Conservation (phyloP, 306 rosid species). For the Carpinus viminea region DNA sequence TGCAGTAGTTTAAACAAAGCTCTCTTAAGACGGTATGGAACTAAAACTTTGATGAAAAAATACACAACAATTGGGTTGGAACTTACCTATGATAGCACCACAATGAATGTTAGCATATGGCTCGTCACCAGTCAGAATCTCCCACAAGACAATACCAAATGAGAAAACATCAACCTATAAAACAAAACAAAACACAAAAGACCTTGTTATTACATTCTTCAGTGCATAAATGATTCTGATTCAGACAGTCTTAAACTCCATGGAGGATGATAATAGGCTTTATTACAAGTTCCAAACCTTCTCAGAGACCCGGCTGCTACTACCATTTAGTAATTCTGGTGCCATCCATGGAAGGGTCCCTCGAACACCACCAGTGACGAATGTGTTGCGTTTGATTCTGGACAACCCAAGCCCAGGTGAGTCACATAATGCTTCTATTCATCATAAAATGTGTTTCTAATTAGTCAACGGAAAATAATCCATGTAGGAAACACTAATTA, state of each 20-base stretch:
- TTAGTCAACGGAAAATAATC: not conserved
- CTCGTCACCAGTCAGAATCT: slow-evolving; percentile 91
- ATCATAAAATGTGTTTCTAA: not conserved
- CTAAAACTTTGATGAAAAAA: not conserved
- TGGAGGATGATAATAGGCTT: slow-evolving; percentile 2
- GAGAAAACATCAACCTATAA: slow-evolving; percentile 88
- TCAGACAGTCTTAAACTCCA: not conserved
- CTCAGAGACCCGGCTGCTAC: slow-evolving; percentile 82
- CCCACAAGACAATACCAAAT: slow-evolving; percentile 93
- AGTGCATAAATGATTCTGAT: slow-evolving; percentile 3
- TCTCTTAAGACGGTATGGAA: not conserved
- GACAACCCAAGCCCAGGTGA: slow-evolving; percentile 58
- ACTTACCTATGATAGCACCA: slow-evolving; percentile 87
- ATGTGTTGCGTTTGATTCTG: slow-evolving; percentile 83
- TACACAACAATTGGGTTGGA: slow-evolving; percentile 2
- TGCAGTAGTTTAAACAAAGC: slow-evolving; percentile 9
- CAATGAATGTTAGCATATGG: slow-evolving; percentile 95
- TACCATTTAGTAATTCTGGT: slow-evolving; percentile 83
- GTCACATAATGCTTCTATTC: slow-evolving; percentile 15
- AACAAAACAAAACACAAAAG: slow-evolving; percentile 13
- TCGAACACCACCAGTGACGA: slow-evolving; percentile 90
- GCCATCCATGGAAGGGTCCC: slow-evolving; percentile 99
- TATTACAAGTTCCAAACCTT: slow-evolving; percentile 56
- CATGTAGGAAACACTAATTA: too few relatives aligned
- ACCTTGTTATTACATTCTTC: slow-evolving; percentile 20